phyloP scores from a whole-genome alignment of 768 basidiomycete species.

The Russula lepida region DNA sequence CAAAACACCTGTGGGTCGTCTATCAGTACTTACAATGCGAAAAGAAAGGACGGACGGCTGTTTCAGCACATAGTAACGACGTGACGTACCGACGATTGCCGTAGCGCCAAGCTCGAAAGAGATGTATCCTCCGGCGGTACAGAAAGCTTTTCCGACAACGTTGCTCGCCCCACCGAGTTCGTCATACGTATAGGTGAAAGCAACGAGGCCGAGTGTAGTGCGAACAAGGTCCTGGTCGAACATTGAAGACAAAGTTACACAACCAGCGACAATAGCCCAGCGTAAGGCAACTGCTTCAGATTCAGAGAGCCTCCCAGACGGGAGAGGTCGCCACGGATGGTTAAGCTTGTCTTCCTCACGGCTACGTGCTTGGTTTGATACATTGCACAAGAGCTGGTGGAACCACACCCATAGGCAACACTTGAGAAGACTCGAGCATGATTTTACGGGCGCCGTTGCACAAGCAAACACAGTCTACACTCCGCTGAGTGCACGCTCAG shows the following conservation, averaged over 20 bases:
- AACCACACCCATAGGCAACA: conserved; percentile 23
- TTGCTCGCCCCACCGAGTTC: conserved; percentile 11
- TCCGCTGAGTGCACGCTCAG: neutral
- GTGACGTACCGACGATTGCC: conserved; percentile 7
- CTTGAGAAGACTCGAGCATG: conserved; percentile 1
- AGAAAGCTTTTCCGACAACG: conserved; percentile 19
- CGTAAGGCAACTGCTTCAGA: conserved; percentile 17
- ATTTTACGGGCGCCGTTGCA: conserved; percentile 16
- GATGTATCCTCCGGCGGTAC: conserved; percentile 19
- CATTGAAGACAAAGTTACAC: conserved; percentile 13
- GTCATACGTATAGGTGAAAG: conserved; percentile 19
- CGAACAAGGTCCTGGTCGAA: conserved; percentile 17
- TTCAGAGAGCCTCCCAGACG: conserved; percentile 22
- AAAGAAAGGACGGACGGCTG: neutral
- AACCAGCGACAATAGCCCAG: conserved; percentile 18
- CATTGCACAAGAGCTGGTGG: conserved; percentile 23
- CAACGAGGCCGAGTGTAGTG: conserved; percentile 20
- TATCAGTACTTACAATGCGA: neutral
- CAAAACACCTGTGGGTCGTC: neutral
- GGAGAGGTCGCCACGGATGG: conserved; percentile 25
- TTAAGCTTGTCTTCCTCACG: conserved; percentile 23
- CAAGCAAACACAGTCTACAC: conserved; percentile 18
- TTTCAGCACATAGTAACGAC: neutral
- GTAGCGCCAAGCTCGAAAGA: conserved; percentile 23
- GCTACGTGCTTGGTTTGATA: conserved; percentile 24